Percentiles rank a stretch among this genome's conserved stretches.
Evolutionary conservation across 2,329 filamentous ascomycete species (phyloP).

Genomic region (Raffaelea ambrosiae): DNA sequence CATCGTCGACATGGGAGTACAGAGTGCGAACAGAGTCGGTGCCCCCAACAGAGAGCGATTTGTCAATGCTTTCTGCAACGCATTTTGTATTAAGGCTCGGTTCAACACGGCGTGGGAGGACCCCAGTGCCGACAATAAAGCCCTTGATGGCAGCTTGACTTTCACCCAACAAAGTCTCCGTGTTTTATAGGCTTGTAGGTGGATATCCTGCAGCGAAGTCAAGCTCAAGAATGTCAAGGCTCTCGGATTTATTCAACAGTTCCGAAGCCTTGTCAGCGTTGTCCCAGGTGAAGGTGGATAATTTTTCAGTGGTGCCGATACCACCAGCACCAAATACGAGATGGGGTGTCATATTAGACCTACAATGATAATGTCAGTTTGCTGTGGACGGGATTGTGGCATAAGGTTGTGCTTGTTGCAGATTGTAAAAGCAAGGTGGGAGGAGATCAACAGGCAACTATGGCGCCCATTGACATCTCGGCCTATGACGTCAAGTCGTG

Average conservation of each 20-base stretch:
- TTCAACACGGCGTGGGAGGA: background rate
- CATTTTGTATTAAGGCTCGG: slow-evolving; percentile 1
- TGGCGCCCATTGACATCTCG: no score
- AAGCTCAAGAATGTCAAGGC: slow-evolving; percentile 12
- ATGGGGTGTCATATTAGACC: slow-evolving; percentile 3
- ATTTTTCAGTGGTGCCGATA: slow-evolving; percentile 12
- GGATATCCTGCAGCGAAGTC: slow-evolving; percentile 16
- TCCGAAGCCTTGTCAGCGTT: slow-evolving; percentile 13
- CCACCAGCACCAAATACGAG: slow-evolving; percentile 15
- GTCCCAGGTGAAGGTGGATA: slow-evolving; percentile 14
- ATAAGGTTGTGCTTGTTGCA: no score
- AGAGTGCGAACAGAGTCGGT: slow-evolving; percentile 12
- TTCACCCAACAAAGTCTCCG: slow-evolving; percentile 14
- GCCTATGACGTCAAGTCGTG: no score
- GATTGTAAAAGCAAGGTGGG: no score
- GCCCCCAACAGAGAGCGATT: slow-evolving; percentile 9
- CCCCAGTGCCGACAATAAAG: slow-evolving; percentile 14
- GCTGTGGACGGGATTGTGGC: no score
- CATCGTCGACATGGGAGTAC: slow-evolving; percentile 18
- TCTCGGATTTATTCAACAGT: slow-evolving; percentile 10
- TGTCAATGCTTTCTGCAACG: slow-evolving; percentile 6
- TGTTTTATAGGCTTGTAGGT: slow-evolving; percentile 12
- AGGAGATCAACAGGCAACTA: no score
- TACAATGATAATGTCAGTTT: no score
- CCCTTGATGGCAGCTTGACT: slow-evolving; percentile 3